A percentile compares a stretch with the other conserved stretches of the same genome.
These are phyloP conservation scores for Carallia brachiata DNA, from an alignment of 345 rosid genomes.

Conservation along the genomic window DNA sequence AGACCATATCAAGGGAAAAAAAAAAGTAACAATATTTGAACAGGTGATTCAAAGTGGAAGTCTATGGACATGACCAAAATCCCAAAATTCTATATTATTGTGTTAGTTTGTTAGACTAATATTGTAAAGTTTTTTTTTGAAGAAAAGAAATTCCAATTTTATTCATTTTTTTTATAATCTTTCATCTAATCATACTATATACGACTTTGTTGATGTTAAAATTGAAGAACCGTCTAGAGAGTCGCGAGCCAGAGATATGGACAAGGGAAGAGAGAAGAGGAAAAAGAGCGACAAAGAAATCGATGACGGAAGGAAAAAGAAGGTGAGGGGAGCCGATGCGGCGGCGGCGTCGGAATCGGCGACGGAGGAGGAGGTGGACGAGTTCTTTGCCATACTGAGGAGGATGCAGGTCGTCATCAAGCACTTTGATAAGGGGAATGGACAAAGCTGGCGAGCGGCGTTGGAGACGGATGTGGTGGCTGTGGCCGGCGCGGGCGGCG, in stretches of 20 bases:
- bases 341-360: slow-evolving; percentile 2
- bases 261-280: slow-evolving; percentile 15
- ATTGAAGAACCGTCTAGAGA: neutral
- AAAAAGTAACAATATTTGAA: no score
- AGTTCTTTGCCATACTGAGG: slow-evolving; percentile 23
- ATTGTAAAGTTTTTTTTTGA: neutral
- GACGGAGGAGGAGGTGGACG: slow-evolving; percentile 28
- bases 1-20: no score
- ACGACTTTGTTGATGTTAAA: neutral
- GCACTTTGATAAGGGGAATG: slow-evolving; percentile 15
- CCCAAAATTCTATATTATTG: no score
- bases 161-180: neutral
- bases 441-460: slow-evolving; percentile 24
- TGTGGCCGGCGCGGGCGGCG: neutral
- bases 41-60: no score
- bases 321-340: neutral
- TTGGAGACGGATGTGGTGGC: slow-evolving; percentile 16
- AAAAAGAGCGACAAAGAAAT: slow-evolving; percentile 2
- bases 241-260: neutral
- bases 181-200: neutral
- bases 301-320: slow-evolving; percentile 2
- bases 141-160: neutral
- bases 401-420: slow-evolving; percentile 22
- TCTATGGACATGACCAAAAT: no score
- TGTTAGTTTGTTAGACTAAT: no score